Evolutionary conservation across 1,139 yeast species (phyloP), one percentile per base, ranked within the genome.

Genomic region (Spencermartinsiella ligniputridi): DNA sequence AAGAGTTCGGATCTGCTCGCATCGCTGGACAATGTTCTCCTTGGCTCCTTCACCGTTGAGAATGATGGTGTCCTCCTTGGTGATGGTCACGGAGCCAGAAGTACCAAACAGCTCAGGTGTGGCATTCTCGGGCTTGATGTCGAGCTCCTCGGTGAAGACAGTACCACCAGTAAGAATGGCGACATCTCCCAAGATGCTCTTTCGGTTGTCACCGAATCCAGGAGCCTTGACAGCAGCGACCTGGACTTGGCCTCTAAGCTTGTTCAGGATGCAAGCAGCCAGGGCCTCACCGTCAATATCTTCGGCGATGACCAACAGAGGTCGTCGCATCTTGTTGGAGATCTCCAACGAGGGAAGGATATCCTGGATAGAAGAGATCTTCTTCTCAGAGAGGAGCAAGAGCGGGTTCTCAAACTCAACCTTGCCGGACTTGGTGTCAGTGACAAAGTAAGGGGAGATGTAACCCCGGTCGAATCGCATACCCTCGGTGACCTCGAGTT

Each of bases 181-280:
- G 71, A 92, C 85, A 70, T 92, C 98, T 61, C 98, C 98, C 56
- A 92, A 76, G 53, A 88, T 89, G 79, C 89, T 89, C 81, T 92
- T 94, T 76, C 97, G 86, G 85, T 92, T 92, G 76, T 92, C 98
- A 71, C 98, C 98, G 60, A 92, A 92, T 48, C 98, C 98, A 66
- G 98, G 98, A 40, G 98, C 97, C 78, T 94, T 92, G 61, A 92
- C 97, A 61, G 96, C 96, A 68, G 95, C 88, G 52, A 94, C 98
- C 72, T 89, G 96, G 54, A 92, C 96, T 76, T 92, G 98, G 61
- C 98, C 98, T 76, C 98, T 85, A 67, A 94, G 83, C 75, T 92
- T 92, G 81, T 92, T 92, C 70, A 92, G 80, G 63, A 92, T 90
- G 78, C 98, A 94, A 54, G 98, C 98, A 61, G 98, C 98, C 54